phyloP scores from a whole-genome alignment of 345 rosid species.

The Turritis glabra region DNA sequence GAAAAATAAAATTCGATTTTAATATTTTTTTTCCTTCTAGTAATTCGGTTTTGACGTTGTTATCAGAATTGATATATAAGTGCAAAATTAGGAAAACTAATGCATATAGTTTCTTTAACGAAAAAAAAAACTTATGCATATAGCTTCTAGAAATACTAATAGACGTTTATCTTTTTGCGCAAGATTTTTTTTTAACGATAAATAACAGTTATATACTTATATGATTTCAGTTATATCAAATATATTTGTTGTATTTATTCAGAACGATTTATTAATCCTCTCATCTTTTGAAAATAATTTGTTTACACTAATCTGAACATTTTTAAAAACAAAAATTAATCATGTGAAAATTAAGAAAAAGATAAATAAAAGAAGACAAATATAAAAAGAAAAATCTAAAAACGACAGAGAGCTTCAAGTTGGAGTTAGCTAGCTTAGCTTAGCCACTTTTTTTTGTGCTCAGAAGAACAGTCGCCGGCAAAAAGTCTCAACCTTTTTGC shows the following conservation, averaged over 20 bases:
- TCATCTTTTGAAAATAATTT: neutral
- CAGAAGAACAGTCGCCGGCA: constrained; percentile 28
- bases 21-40: too few species aligned
- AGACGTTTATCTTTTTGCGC: too few species aligned
- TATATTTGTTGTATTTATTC: neutral
- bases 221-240: neutral
- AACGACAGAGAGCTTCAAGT: constrained; percentile 17
- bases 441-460: neutral
- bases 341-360: neutral
- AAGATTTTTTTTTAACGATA: too few species aligned
- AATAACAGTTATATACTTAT: too few species aligned
- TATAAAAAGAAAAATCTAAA: neutral
- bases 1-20: too few species aligned
- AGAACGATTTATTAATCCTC: neutral
- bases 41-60: too few species aligned
- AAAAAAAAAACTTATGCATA: too few species aligned
- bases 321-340: neutral
- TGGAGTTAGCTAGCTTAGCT: constrained; percentile 17
- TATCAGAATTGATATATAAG: too few species aligned
- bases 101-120: too few species aligned
- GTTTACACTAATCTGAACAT: neutral
- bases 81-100: too few species aligned
- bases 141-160: too few species aligned
- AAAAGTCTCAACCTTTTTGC: constrained; percentile 24
- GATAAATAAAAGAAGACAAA: neutral